Evolutionary conservation across 2,329 filamentous ascomycete species (phyloP).

Genomic region (Fusarium ramigenum): DNA sequence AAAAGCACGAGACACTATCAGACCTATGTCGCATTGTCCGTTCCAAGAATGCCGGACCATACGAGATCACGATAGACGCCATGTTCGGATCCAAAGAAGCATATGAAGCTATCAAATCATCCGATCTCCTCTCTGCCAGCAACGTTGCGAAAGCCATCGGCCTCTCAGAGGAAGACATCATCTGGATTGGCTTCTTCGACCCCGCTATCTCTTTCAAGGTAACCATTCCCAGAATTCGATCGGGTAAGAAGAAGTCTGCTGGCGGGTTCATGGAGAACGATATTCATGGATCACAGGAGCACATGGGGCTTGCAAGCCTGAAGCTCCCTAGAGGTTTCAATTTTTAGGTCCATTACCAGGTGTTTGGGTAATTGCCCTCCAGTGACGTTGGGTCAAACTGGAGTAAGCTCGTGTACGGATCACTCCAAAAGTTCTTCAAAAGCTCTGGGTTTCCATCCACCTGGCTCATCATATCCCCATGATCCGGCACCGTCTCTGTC

Average conservation of each 20-base stretch:
- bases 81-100: conserved; percentile 53
- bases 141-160: conserved; percentile 39
- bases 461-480: not conserved
- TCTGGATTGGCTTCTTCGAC: conserved; percentile 55
- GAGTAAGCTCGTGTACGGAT: conserved; percentile 22
- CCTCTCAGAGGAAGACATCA: conserved; percentile 41
- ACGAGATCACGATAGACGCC: conserved; percentile 61
- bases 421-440: conserved; percentile 23
- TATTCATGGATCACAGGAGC: conserved; percentile 37
- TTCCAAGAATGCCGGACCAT: conserved; percentile 57
- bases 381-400: conserved; percentile 8
- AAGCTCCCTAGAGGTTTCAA: not conserved
- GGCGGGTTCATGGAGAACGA: conserved; percentile 39
- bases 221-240: conserved; percentile 17
- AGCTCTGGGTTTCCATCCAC: conserved; percentile 1
- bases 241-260: conserved; percentile 20
- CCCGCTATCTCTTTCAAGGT: conserved; percentile 58
- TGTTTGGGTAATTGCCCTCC: not conserved
- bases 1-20: conserved; percentile 18
- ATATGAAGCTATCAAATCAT: conserved; percentile 42
- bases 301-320: conserved; percentile 26
- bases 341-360: not conserved
- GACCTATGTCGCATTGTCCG: conserved; percentile 55
- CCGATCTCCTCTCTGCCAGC: conserved; percentile 3
- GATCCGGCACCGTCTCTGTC: not conserved